Evolutionary conservation across 768 basidiomycete species (phyloP), one percentile per base, ranked within the genome.

Genomic region (Dioszegia aurantiaca): DNA sequence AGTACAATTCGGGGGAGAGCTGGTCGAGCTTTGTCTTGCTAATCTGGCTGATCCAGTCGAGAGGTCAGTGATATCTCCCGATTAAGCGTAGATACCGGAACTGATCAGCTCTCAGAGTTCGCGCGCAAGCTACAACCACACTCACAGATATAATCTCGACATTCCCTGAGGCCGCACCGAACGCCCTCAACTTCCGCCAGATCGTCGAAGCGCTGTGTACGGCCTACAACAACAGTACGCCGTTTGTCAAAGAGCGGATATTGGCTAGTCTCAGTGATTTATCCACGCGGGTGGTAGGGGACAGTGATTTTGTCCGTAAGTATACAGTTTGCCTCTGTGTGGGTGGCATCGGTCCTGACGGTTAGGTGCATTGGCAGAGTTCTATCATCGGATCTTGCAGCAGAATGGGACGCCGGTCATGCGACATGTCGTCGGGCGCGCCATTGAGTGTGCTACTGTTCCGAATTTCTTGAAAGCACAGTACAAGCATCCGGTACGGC

Each of bases 191-290:
- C 51, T 31, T 53, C 37, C 36, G 51, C 14, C 24, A 27, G 14
- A 53, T 53, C 37, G 51, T 53, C 37, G 51, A 53, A 27, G 19
- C 51, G 37, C 51, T 53, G 11, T 53, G 51, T 36, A 53, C 33
- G 33, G 51, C 51, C 14, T 53, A 53, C 28, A 53, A 53, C 30
- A 31, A 30, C 39, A 53, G 51, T 40, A 30, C 33, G 26, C 51
- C 51, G 27, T 53, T 53, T 40, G 51, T 53, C 23, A 53, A 53
- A 19, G 51, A 53, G 24, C 36, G 51, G 37, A 53, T 53, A 40
- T 40, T 53, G 51, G 26, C 51, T 11, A 53, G 51, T 53, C 37
- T 53, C 37, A 53, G 51, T 28, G 51, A 53, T 53, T 8, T 53
- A 5, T 30, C 33, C 24, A 53, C 51, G 21, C 8, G 37, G 11